A percentile compares a stretch with the other conserved stretches of the same genome.
phyloP scores from a whole-genome alignment of 2,329 filamentous ascomycete genomes.

The Aureobasidium sp. region DNA sequence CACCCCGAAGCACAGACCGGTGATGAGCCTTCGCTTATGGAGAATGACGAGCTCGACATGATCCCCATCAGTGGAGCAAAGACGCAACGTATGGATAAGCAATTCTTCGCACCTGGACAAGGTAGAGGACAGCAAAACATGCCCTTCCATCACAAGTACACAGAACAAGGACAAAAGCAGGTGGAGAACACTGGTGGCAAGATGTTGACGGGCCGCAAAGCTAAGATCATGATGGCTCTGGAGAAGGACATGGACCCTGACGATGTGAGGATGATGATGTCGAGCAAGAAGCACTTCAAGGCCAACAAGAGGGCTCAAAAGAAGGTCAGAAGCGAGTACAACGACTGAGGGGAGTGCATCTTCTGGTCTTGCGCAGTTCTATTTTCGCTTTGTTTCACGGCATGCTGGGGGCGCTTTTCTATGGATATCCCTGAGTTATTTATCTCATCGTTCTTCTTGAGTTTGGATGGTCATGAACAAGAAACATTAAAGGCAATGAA shows the following conservation, averaged over 20 bases:
- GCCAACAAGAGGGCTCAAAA: conserved; percentile 51
- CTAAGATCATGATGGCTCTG: conserved; percentile 69
- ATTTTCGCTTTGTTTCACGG: not conserved
- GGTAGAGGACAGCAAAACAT: conserved; percentile 58
- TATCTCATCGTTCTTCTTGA: not conserved
- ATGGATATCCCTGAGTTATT: conserved; percentile 5
- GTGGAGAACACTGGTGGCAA: conserved; percentile 44
- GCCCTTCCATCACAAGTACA: conserved; percentile 88
- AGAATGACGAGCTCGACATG: conserved; percentile 43
- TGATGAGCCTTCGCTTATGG: conserved; percentile 33
- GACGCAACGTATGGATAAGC: conserved; percentile 70
- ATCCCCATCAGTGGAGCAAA: conserved; percentile 54
- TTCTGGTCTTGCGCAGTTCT: not conserved
- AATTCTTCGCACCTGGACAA: conserved; percentile 71
- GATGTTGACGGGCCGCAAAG: conserved; percentile 74
- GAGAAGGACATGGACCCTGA: conserved; percentile 79
- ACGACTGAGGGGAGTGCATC: not conserved
- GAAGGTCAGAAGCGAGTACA: conserved; percentile 22
- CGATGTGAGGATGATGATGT: conserved; percentile 20
- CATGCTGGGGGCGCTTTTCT: conserved; percentile 9
- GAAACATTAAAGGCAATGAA: not conserved
- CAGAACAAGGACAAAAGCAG: conserved; percentile 59
- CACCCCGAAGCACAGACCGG: conserved; percentile 19
- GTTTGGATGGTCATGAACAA: not conserved
- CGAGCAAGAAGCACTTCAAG: conserved; percentile 92